Evolutionary conservation across 78 protist species (phyloP).

Genomic region (Dictyostelium citrinum): DNA sequence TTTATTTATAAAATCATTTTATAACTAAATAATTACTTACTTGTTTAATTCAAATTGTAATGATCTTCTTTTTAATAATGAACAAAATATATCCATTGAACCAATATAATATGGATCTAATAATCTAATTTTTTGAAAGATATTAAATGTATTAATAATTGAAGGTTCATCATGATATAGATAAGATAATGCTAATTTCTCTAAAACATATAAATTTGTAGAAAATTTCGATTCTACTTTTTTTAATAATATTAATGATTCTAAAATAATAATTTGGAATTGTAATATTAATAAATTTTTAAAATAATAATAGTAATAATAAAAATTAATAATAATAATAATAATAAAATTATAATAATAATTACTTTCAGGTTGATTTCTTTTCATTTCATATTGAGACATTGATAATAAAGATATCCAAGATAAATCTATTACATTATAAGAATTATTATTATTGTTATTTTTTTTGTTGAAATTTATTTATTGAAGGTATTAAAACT

Average conservation of each 20-base stretch:
- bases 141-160: conserved; percentile 40
- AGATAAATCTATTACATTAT: conserved; percentile 35
- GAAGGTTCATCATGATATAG: conserved; percentile 71
- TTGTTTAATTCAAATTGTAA: conserved; percentile 54
- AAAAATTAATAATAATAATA: not conserved
- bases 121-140: conserved; percentile 36
- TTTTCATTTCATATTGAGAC: conserved; percentile 52
- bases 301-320: not conserved
- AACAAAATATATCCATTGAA: conserved; percentile 74
- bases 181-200: conserved; percentile 59
- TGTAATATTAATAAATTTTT: not conserved
- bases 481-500: conserved; percentile 10
- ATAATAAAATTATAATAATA: not conserved
- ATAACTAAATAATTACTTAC: conserved; percentile 1
- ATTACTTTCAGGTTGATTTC: conserved; percentile 70
- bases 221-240: conserved; percentile 20
- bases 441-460: not conserved
- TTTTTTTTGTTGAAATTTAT: not conserved
- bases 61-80: conserved; percentile 58
- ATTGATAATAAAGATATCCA: conserved; percentile 52
- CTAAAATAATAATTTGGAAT: not conserved
- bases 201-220: conserved; percentile 30
- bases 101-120: conserved; percentile 56
- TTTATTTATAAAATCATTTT: not conserved
- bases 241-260: conserved; percentile 62